Percentiles rank a stretch among this genome's conserved stretches.
Evolutionary conservation across 352 stramenopile genomes (phyloP).

Genomic region (Phytophthora constricta): DNA sequence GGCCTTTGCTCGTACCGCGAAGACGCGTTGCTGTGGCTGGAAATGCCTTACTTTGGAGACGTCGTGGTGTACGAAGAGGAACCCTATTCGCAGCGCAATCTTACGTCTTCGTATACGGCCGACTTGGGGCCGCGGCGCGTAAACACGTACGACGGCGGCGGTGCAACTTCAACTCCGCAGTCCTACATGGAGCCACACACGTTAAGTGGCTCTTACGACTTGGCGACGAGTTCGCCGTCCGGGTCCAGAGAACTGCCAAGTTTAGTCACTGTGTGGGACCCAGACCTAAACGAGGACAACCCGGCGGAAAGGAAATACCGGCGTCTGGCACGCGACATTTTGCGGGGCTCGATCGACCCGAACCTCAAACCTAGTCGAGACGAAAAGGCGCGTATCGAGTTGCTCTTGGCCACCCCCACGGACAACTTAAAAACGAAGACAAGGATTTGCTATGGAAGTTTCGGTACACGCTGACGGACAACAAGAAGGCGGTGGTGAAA

Average conservation of each 20-base stretch:
- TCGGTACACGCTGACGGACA: slow-evolving; percentile 95
- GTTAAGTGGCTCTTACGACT: slow-evolving; percentile 58
- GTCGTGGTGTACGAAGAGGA: slow-evolving; percentile 94
- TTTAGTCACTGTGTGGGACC: slow-evolving; percentile 85
- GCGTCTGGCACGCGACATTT: slow-evolving; percentile 95
- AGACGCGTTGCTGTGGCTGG: slow-evolving; percentile 84
- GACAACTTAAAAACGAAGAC: slow-evolving; percentile 94
- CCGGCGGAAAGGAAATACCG: slow-evolving; percentile 98
- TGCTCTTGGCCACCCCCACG: slow-evolving; percentile 93
- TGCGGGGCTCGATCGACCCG: slow-evolving; percentile 96
- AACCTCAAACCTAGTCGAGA: slow-evolving; percentile 97
- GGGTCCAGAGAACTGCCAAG: slow-evolving; percentile 46
- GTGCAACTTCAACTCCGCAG: slow-evolving; percentile 20
- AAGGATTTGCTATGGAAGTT: slow-evolving; percentile 97
- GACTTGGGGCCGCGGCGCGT: slow-evolving; percentile 50
- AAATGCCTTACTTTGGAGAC: slow-evolving; percentile 93
- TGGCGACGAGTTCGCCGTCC: slow-evolving; percentile 33
- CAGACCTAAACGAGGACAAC: slow-evolving; percentile 90
- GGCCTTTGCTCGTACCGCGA: slow-evolving; percentile 83
- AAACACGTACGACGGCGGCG: slow-evolving; percentile 41
- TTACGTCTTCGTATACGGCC: slow-evolving; percentile 60
- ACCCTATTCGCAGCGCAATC: slow-evolving; percentile 81
- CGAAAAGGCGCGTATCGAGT: slow-evolving; percentile 93
- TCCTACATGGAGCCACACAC: slow-evolving; percentile 51
- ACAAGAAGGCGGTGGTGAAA: slow-evolving; percentile 97